phyloP scores from a whole-genome alignment of 2,329 filamentous ascomycete genomes.

The Beauveria rudraprayagi region DNA sequence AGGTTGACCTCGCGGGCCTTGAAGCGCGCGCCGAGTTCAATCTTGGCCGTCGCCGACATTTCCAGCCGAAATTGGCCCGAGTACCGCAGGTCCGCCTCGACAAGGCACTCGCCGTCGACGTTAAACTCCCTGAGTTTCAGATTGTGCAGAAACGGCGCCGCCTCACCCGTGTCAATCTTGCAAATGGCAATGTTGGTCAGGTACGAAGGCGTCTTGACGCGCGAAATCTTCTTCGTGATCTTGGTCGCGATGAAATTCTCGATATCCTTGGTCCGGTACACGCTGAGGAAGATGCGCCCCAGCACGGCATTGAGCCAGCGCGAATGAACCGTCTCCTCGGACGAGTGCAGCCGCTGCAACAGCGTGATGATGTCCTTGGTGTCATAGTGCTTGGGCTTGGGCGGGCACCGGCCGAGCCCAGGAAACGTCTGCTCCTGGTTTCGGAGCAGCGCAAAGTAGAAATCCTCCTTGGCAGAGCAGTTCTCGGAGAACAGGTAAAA shows the following conservation, averaged over 20 bases:
- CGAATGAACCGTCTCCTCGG: conserved; percentile 82
- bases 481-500: conserved; percentile 95
- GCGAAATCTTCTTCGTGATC: conserved; percentile 90
- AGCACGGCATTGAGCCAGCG: conserved; percentile 91
- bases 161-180: conserved; percentile 76
- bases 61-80: conserved; percentile 83
- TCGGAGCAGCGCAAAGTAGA: conserved; percentile 85
- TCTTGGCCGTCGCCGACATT: conserved; percentile 83
- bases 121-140: conserved; percentile 81
- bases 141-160: conserved; percentile 83
- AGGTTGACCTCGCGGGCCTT: conserved; percentile 86
- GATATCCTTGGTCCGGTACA: conserved; percentile 78
- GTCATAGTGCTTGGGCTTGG: conserved; percentile 68
- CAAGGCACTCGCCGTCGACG: conserved; percentile 80
- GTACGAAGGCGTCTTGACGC: conserved; percentile 86
- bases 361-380: conserved; percentile 80
- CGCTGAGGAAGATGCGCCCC: conserved; percentile 76
- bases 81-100: conserved; percentile 84
- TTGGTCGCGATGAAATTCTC: conserved; percentile 74
- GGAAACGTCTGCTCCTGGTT: conserved; percentile 65
- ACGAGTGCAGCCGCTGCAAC: conserved; percentile 83
- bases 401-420: conserved; percentile 46
- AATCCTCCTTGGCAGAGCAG: conserved; percentile 94
- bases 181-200: conserved; percentile 78
- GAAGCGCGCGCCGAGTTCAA: conserved; percentile 82